A percentile compares a stretch with the other conserved stretches of the same genome.
These are phyloP conservation scores for Conticribra guillardii DNA, from an alignment of 108 stramenopile species.

Conservation along the genomic window DNA sequence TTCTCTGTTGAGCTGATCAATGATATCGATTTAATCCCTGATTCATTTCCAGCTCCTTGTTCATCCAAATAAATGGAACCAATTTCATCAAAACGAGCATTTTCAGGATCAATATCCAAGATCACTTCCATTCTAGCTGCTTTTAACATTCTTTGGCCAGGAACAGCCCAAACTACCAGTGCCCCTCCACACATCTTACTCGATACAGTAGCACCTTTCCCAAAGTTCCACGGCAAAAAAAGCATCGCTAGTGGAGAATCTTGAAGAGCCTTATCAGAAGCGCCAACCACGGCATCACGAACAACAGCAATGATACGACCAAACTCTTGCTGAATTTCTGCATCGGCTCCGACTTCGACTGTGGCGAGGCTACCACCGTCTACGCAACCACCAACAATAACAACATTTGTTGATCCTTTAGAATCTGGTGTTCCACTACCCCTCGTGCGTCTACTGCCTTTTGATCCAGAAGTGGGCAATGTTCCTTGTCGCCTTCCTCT, in stretches of 20 bases:
- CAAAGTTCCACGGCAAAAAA: conserved; percentile 65
- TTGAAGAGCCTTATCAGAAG: conserved; percentile 9
- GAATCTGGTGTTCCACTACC: conserved; percentile 13
- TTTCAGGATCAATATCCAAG: conserved; percentile 55
- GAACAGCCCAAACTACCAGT: conserved; percentile 56
- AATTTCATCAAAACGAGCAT: conserved; percentile 50
- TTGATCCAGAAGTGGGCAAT: conserved; percentile 26
- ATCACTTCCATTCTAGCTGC: conserved; percentile 58
- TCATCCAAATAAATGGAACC: conserved; percentile 41
- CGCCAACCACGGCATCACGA: conserved; percentile 33
- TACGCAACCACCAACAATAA: not conserved
- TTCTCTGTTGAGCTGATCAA: conserved; percentile 40
- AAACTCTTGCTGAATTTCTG: conserved; percentile 76
- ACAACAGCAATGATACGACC: conserved; percentile 69
- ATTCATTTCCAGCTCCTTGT: conserved; percentile 13
- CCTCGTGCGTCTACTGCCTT: conserved; percentile 19
- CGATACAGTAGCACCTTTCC: conserved; percentile 43
- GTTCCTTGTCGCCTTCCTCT: conserved; percentile 46
- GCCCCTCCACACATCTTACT: conserved; percentile 56
- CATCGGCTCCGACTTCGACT: conserved; percentile 57
- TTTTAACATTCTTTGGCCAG: conserved; percentile 49
- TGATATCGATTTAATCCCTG: conserved; percentile 49
- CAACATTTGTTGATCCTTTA: not conserved
- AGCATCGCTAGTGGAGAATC: conserved; percentile 42
- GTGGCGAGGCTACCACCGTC: conserved; percentile 49